Percentiles rank a stretch among this genome's conserved stretches.
phyloP scores from a whole-genome alignment of 2,329 filamentous ascomycete species.

The Colletotrichum magnum region DNA sequence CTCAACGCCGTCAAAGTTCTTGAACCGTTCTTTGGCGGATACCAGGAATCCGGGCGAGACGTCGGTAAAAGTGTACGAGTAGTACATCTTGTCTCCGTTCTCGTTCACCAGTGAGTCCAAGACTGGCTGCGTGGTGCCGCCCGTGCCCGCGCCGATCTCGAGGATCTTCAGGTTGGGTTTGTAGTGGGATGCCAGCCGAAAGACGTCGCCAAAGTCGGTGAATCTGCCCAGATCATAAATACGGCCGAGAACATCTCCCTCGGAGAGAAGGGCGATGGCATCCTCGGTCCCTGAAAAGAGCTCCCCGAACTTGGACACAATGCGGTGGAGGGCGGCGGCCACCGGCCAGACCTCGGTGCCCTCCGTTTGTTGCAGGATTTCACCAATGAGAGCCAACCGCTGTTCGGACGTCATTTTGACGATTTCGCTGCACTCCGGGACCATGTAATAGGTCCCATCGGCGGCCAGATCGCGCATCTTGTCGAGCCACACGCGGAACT shows the following conservation, averaged over 20 bases:
- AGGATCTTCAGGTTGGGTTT: constrained; percentile 39
- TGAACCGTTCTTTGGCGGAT: constrained; percentile 47
- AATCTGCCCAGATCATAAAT: too few relatives aligned
- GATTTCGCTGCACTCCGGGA: constrained; percentile 8
- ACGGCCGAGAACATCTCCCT: too few relatives aligned
- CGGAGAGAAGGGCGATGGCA: too few relatives aligned
- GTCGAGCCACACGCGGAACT: constrained; percentile 29
- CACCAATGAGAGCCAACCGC: background rate
- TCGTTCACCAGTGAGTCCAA: background rate
- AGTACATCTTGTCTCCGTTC: background rate
- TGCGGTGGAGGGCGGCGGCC: background rate
- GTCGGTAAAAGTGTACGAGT: constrained; percentile 49
- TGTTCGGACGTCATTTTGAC: background rate
- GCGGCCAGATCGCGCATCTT: constrained; percentile 5
- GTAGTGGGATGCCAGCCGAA: too few relatives aligned
- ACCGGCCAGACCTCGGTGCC: background rate
- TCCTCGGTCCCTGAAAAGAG: too few relatives aligned
- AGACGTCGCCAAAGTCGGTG: too few relatives aligned
- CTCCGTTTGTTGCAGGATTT: constrained; percentile 1
- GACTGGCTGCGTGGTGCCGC: constrained; percentile 4
- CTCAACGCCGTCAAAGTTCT: constrained; percentile 40
- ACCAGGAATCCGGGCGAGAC: constrained; percentile 46
- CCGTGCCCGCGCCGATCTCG: constrained; percentile 12
- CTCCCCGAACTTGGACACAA: background rate
- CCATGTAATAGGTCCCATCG: constrained; percentile 6